Base-by-base conservation (phyloP, 2,329 filamentous ascomycete species). In the Talaromyces albobiverticillius region DNA sequence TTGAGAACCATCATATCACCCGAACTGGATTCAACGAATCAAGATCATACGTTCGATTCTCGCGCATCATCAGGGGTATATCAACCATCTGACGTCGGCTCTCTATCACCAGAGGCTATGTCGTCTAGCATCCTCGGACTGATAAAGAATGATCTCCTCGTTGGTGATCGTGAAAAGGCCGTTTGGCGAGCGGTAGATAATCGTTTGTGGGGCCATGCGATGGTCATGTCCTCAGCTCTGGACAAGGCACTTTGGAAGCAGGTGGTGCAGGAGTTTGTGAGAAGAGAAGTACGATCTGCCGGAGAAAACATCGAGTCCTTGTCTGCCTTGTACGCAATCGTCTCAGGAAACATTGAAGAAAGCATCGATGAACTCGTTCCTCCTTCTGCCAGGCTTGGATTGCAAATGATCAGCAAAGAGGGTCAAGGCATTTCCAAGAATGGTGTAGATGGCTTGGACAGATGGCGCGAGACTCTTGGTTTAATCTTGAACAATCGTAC, bases 361-460 rank as follows among this genome's bases (percentile, higher is more conserved):
- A 95, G 91, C 60, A 86, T 97, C 14, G 94, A 99, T 68, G 92
- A 97, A 70, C 85, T 99, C 53, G 94, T 99, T 1, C 92, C 94
- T 4, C 87, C 88, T 2, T 95, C 95, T 60, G 94, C 94, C 16
- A 84, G 95, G 40, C 92, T 93, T 56, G 94, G 94, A 1, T 84
- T 96, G 61, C 90, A 95, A 68, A 87, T 99, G 75, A 82, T 99
- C 60, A 92, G 88, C 59, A 90, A 86, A 54, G 79, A 84, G 54
- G 77, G 82, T 6, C 74, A 79, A 7, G 82, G 80, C 2, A 73
- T 83, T 29, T 79, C 84, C 0, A 86, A 85, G 60, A 90, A 94
- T 68, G 86, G 86, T 0, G 78, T 93, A 4, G 88, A 90, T 63
- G 94, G 94, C 4, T 77, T 99, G 18, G 89, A 97, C 64, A 91